Percentiles rank a stretch among this genome's conserved stretches.
These are phyloP conservation scores for Malus hybrid DNA, from an alignment of 331 rosid genomes.

Conservation along the genomic window DNA sequence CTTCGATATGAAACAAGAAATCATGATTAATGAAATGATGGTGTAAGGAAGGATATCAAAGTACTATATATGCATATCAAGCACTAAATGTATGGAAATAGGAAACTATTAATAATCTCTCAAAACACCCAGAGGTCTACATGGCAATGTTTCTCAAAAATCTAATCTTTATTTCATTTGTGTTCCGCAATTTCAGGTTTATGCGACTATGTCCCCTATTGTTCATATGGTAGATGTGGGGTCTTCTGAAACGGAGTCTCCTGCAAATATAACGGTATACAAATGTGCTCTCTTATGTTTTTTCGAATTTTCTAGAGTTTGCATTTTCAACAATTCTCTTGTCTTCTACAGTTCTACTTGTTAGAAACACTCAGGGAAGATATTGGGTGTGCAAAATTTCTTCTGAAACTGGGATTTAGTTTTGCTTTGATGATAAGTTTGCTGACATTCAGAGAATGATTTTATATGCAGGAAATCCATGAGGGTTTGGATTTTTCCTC, in stretches of 20 bases:
- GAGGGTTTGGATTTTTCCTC: conserved; percentile 60
- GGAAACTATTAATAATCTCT: neutral
- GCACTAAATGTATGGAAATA: neutral
- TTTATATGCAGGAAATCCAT: conserved; percentile 72
- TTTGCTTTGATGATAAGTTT: neutral
- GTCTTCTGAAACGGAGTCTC: conserved; percentile 59
- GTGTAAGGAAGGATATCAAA: neutral
- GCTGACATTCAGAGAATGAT: conserved; percentile 7
- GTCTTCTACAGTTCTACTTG: neutral
- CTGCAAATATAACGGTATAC: conserved; percentile 66
- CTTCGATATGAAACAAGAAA: neutral
- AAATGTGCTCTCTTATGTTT: neutral
- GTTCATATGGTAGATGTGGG: conserved; percentile 61
- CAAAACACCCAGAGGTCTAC: neutral
- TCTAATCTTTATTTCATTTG: neutral
- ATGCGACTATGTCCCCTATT: conserved; percentile 82
- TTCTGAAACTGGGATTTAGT: neutral
- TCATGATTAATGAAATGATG: neutral
- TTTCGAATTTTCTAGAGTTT: neutral
- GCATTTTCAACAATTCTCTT: neutral
- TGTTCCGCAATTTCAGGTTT: conserved; percentile 48
- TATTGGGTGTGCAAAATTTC: neutral
- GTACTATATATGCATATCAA: neutral
- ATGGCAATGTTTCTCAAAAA: neutral
- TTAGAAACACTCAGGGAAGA: neutral